phyloP scores from a whole-genome alignment of 768 basidiomycete species.

The Boletus fagicola region DNA sequence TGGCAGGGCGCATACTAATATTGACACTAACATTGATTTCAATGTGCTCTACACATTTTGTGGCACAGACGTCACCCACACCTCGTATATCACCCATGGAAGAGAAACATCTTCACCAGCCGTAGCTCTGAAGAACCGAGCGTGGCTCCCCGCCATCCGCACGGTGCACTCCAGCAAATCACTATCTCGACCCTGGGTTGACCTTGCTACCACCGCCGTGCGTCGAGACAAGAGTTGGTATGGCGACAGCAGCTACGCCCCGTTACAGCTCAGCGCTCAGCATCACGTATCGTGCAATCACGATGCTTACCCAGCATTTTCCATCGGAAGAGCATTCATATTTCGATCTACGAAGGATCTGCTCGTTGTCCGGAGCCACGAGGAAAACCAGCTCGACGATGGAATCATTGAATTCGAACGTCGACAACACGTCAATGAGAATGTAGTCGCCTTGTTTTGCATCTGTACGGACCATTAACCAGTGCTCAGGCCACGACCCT shows the following conservation, averaged over 20 bases:
- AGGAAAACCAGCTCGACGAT: slow-evolving; percentile 37
- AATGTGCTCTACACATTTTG: slow-evolving; percentile 2
- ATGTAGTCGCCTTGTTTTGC: slow-evolving; percentile 38
- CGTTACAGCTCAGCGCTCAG: background rate
- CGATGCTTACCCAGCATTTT: slow-evolving; percentile 32
- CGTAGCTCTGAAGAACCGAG: slow-evolving; percentile 32
- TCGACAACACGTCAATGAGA: slow-evolving; percentile 37
- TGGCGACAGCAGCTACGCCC: slow-evolving; percentile 16
- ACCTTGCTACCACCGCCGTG: background rate
- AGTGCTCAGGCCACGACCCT: slow-evolving; percentile 6
- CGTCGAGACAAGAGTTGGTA: slow-evolving; percentile 8
- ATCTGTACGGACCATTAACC: slow-evolving; percentile 18
- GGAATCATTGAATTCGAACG: slow-evolving; percentile 18
- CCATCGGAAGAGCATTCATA: slow-evolving; percentile 34
- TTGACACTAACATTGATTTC: no score
- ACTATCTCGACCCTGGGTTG: background rate
- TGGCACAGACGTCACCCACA: slow-evolving; percentile 37
- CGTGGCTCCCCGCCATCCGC: slow-evolving; percentile 15
- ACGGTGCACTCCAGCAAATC: slow-evolving; percentile 29
- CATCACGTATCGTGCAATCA: background rate
- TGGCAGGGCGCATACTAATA: background rate
- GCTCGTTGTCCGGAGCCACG: slow-evolving; percentile 34
- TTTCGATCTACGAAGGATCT: slow-evolving; percentile 28
- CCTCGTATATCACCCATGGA: slow-evolving; percentile 40
- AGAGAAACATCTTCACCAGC: slow-evolving; percentile 27